Conservation (phyloP, 768 basidiomycete genomes). For the Fistulinella prunicolor region DNA sequence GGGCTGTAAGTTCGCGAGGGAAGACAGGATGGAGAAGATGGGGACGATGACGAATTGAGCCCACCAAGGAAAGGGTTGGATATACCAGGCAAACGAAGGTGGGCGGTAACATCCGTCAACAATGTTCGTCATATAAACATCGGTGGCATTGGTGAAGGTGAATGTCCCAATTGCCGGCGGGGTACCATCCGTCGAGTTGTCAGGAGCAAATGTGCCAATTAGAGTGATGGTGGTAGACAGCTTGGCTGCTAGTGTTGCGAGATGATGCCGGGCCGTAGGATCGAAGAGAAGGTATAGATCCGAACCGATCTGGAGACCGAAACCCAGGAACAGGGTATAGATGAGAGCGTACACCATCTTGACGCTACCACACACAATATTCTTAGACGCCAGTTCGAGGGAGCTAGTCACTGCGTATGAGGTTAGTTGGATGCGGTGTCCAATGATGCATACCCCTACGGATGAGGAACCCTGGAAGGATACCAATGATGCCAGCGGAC, state of each 20-base stretch:
- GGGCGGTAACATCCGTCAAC: conserved; percentile 72
- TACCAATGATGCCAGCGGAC: conserved; percentile 81
- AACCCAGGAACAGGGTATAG: conserved; percentile 81
- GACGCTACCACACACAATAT: conserved; percentile 79
- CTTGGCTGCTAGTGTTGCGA: conserved; percentile 52
- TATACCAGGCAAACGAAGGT: conserved; percentile 64
- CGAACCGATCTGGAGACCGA: conserved; percentile 81
- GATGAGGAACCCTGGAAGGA: conserved; percentile 87
- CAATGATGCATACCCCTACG: conserved; percentile 40
- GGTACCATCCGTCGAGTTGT: conserved; percentile 42
- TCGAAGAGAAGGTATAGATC: conserved; percentile 78
- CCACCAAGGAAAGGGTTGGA: conserved; percentile 81
- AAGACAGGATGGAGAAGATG: conserved; percentile 65
- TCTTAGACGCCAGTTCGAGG: conserved; percentile 80
- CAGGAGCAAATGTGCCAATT: conserved; percentile 66
- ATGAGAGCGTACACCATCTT: conserved; percentile 90
- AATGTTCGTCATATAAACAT: conserved; percentile 46
- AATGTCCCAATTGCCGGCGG: conserved; percentile 58
- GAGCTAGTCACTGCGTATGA: conserved; percentile 66
- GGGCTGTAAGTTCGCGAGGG: conserved; percentile 77
- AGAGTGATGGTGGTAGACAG: conserved; percentile 49
- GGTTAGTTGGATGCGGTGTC: conserved; percentile 1
- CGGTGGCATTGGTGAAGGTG: conserved; percentile 57
- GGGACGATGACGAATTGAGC: conserved; percentile 75
- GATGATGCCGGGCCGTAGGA: conserved; percentile 46